A percentile compares a stretch with the other conserved stretches of the same genome.
Conservation (phyloP, 257 asterid genomes). For the Buddleja alternifolia region DNA sequence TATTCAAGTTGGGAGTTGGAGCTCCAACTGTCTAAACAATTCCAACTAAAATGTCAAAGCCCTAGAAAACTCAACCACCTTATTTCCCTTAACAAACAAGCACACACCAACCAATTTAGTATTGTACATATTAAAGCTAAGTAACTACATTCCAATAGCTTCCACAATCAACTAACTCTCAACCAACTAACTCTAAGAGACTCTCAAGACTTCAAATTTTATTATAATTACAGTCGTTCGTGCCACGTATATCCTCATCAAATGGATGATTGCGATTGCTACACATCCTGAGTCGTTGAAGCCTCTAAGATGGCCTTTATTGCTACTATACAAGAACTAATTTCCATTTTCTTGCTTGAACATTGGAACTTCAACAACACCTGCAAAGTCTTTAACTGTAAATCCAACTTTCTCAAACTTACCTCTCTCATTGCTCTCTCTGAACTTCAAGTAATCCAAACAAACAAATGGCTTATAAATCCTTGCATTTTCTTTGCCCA, state of each 20-base stretch:
- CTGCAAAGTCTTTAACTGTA: conserved; percentile 72
- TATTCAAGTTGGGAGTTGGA: conserved; percentile 40
- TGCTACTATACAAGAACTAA: conserved; percentile 9
- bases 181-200: no score
- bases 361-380: conserved; percentile 28
- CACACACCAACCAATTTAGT: conserved; percentile 20
- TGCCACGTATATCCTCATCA: no score
- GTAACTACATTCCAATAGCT: not conserved
- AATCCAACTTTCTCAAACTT: conserved; percentile 76
- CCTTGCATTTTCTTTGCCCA: conserved; percentile 43
- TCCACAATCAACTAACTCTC: no score
- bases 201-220: no score
- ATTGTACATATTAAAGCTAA: conserved; percentile 25
- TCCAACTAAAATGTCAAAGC: conserved; percentile 23
- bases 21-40: conserved; percentile 41
- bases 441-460: conserved; percentile 57
- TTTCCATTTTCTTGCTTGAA: conserved; percentile 17
- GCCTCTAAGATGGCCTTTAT: conserved; percentile 9
- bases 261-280: no score
- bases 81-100: conserved; percentile 11
- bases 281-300: no score
- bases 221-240: no score
- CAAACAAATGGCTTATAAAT: conserved; percentile 59
- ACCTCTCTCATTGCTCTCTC: conserved; percentile 64
- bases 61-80: conserved; percentile 30